These are phyloP conservation scores for Acacia melanoxylon DNA, from an alignment of 306 rosid genomes.

Conservation along the genomic window DNA sequence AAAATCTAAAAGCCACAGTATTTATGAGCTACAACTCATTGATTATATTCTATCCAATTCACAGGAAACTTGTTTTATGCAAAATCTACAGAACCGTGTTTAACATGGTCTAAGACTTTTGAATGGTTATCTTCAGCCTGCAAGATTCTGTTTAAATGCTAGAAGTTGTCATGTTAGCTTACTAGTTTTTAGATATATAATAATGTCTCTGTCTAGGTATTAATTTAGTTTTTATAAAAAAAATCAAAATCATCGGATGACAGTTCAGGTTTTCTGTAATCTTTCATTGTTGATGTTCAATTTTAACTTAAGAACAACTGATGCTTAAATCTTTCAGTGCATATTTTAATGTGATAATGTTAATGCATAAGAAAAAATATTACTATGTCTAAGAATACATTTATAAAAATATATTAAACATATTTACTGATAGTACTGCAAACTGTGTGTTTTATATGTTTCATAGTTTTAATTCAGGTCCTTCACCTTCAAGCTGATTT, in stretches of 20 bases:
- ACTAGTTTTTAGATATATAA: not conserved
- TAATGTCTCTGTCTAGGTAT: not conserved
- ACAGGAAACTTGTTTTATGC: not conserved
- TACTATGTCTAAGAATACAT: constrained; percentile 3
- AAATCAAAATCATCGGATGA: not conserved
- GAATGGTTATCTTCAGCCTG: not conserved
- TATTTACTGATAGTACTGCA: constrained; percentile 10
- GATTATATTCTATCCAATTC: not conserved
- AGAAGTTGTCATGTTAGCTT: not conserved
- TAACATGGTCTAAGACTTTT: not conserved
- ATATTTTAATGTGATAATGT: not conserved
- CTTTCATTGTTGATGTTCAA: not conserved
- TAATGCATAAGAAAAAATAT: not conserved
- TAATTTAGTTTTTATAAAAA: not conserved
- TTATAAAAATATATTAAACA: not conserved
- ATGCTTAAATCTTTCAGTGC: not conserved
- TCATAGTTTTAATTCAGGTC: not conserved
- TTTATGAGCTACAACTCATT: not conserved
- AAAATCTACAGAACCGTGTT: not conserved
- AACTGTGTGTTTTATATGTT: constrained; percentile 5
- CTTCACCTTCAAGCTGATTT: not conserved
- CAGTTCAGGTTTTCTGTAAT: not conserved
- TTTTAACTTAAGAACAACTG: not conserved
- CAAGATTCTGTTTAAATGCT: not conserved
- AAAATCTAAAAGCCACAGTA: not conserved